Conservation (phyloP, 192 early-diverging fungal species). For the Podila horticola region DNA sequence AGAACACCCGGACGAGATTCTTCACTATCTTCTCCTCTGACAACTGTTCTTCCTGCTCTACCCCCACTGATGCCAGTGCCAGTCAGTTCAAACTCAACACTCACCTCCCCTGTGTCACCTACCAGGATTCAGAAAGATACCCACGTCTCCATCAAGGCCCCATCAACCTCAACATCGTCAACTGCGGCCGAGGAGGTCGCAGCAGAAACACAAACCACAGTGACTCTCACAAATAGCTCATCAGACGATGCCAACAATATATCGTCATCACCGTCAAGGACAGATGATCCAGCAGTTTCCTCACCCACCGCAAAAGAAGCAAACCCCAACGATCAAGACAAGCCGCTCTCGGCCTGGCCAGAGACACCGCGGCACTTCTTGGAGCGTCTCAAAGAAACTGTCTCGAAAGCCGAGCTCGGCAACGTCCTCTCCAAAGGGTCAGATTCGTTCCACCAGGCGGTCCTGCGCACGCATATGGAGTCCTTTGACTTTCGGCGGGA, state of each 20-base stretch:
- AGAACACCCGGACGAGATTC: constrained; percentile 19
- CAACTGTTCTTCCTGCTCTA: constrained; percentile 10
- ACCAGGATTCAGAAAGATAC: not conserved
- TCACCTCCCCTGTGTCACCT: not conserved
- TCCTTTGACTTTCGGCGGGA: constrained; percentile 69
- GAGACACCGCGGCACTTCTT: constrained; percentile 55
- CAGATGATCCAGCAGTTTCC: not conserved
- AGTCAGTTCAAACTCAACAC: not conserved
- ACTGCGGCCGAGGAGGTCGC: not conserved
- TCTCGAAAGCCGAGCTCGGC: constrained; percentile 62
- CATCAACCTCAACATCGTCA: not conserved
- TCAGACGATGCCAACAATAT: not conserved
- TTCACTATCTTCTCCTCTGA: constrained; percentile 1
- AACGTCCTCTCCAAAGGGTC: constrained; percentile 61
- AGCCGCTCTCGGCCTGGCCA: constrained; percentile 13
- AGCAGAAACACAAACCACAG: not conserved
- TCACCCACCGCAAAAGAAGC: too few relatives aligned
- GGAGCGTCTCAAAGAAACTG: constrained; percentile 57
- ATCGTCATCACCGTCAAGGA: not conserved
- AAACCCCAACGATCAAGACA: not conserved
- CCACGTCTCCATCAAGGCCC: not conserved
- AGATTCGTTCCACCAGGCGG: constrained; percentile 63
- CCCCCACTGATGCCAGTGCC: constrained; percentile 2
- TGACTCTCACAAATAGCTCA: not conserved
- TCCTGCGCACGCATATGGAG: constrained; percentile 67